Evolutionary conservation across 2,329 filamentous ascomycete genomes (phyloP).

Genomic region (Plenodomus biglobosus): DNA sequence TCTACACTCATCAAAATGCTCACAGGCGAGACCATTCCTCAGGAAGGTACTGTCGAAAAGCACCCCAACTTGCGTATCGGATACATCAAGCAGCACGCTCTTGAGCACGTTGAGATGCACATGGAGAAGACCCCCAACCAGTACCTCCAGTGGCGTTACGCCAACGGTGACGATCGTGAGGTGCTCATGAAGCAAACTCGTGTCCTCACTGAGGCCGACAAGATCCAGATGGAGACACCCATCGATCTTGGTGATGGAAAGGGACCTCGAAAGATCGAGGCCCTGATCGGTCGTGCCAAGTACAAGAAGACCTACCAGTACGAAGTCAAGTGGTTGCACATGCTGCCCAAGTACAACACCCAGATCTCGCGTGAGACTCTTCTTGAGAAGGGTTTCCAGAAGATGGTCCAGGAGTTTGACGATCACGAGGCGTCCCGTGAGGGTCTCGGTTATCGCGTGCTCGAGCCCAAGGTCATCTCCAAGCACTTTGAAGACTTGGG

Average conservation of each 20-base stretch:
- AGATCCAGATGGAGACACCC: slow-evolving; percentile 86
- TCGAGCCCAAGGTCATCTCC: slow-evolving; percentile 90
- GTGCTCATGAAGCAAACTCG: slow-evolving; percentile 98
- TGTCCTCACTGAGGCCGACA: slow-evolving; percentile 80
- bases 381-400: slow-evolving; percentile 80
- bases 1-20: slow-evolving; percentile 97
- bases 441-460: slow-evolving; percentile 90
- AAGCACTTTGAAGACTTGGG: slow-evolving; percentile 98
- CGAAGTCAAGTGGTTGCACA: slow-evolving; percentile 89
- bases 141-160: slow-evolving; percentile 98
- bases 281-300: slow-evolving; percentile 94
- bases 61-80: slow-evolving; percentile 98
- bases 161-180: slow-evolving; percentile 94
- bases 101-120: slow-evolving; percentile 99
- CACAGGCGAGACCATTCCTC: slow-evolving; percentile 87
- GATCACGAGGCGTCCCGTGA: slow-evolving; percentile 98
- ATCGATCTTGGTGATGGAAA: slow-evolving; percentile 84
- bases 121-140: slow-evolving; percentile 99
- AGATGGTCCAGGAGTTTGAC: slow-evolving; percentile 96
- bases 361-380: slow-evolving; percentile 93
- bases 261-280: slow-evolving; percentile 75
- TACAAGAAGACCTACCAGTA: slow-evolving; percentile 99
- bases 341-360: slow-evolving; percentile 90
- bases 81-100: slow-evolving; percentile 98
- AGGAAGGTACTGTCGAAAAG: slow-evolving; percentile 87